Evolutionary conservation across 2,329 filamentous ascomycete species (phyloP).

Genomic region (Ophiocordyceps robertsii): DNA sequence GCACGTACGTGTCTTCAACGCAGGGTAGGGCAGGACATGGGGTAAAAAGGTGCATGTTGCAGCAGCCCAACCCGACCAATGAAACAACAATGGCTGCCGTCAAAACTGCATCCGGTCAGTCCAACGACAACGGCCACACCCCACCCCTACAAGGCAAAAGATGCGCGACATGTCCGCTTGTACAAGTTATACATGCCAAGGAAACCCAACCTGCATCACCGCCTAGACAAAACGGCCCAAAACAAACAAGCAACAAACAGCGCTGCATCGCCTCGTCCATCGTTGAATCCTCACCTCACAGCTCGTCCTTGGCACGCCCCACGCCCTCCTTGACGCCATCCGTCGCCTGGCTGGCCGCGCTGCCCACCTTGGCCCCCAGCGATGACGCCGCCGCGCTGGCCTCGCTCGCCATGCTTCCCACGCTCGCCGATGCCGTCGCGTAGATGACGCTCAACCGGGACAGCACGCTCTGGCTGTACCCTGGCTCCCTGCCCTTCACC

Average conservation of each 20-base stretch:
- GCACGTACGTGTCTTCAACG: too few species aligned
- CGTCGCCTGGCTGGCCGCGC: constrained; percentile 25
- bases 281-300: constrained; percentile 18
- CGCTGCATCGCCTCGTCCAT: background rate
- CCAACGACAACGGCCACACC: too few species aligned
- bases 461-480: constrained; percentile 71
- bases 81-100: too few species aligned
- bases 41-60: too few species aligned
- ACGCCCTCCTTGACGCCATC: constrained; percentile 27
- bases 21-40: too few species aligned
- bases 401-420: constrained; percentile 26
- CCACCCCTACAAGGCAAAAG: too few species aligned
- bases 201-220: too few species aligned
- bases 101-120: too few species aligned
- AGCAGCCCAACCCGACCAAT: too few species aligned
- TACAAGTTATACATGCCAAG: too few species aligned
- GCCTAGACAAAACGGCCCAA: background rate
- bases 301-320: constrained; percentile 24
- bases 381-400: constrained; percentile 19
- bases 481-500: constrained; percentile 62
- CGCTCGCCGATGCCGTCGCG: constrained; percentile 47
- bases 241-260: background rate
- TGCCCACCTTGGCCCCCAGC: constrained; percentile 20
- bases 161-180: too few species aligned
- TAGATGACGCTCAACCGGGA: constrained; percentile 59